Evolutionary conservation across 1,139 yeast species (phyloP), one percentile per base, ranked within the genome.

Genomic region (Suhomyces bokatorum): DNA sequence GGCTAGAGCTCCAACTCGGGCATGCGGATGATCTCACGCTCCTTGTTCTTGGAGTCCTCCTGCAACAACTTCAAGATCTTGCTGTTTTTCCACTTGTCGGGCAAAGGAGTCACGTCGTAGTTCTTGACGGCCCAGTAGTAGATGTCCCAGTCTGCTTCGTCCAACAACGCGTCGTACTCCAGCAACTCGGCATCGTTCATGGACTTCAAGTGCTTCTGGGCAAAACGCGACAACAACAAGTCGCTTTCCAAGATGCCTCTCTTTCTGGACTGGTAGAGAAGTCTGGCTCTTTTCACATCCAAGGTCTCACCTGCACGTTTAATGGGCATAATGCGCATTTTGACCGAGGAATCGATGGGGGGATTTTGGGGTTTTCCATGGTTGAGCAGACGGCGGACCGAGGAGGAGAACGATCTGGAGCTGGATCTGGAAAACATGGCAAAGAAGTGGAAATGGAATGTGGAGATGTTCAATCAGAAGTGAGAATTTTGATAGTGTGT

Each of bases 71-170:
- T 63, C 73, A 93, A 75, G 37, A 93, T 70, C 57, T 77, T 69
- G 14, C 88, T 80, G 47, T 83, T 62, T 60, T 82, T 75, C 96
- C 97, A 91, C 58, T 78, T 77, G 38, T 87, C 91, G 6, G 98
- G 97, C 53, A 91, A 73, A 13, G 96, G 96, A 42, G 91, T 87
- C 20, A 85, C 81, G 32, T 80, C 83, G 58, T 74, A 87, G 66
- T 88, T 88, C 56, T 80, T 78, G 7, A 97, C 89, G 20, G 96
- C 97, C 98, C 99, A 93, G 69, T 93, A 93, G 66, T 89, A 95
- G 51, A 93, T 91, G 63, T 93, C 99, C 99, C 99, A 95, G 64
- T 93, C 99, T 13, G 93, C 81, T 66, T 91, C 96, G 63, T 95
- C 96, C 61, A 93, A 75, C 47, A 93, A 69, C 53, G 76, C 65